Conservation (phyloP, 441 rosid species). For the Lepidium campestre region DNA sequence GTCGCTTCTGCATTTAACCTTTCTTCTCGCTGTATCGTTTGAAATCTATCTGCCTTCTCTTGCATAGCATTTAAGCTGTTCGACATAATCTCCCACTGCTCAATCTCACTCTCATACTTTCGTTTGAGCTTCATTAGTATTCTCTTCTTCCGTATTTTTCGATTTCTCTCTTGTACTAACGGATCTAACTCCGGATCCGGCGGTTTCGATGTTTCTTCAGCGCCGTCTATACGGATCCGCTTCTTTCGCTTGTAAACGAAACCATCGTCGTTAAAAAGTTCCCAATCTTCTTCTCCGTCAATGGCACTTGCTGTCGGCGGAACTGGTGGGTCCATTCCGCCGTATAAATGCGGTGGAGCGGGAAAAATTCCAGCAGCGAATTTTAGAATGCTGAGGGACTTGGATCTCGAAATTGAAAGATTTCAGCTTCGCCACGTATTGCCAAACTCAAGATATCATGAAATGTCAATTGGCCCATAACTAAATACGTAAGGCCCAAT, state of each 20-base stretch:
- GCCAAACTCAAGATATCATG: neutral
- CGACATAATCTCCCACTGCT: slow-evolving; percentile 60
- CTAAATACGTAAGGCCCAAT: neutral
- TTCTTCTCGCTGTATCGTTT: slow-evolving; percentile 4
- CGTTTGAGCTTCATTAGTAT: slow-evolving; percentile 44
- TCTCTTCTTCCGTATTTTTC: slow-evolving; percentile 42
- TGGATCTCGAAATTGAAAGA: slow-evolving; percentile 7
- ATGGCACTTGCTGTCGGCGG: neutral
- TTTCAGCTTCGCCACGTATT: neutral
- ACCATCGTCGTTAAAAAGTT: slow-evolving; percentile 66
- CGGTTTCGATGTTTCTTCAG: slow-evolving; percentile 9
- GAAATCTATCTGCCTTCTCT: slow-evolving; percentile 32
- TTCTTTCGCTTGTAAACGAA: slow-evolving; percentile 72
- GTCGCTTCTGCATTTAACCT: slow-evolving; percentile 15
- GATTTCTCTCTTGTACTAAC: slow-evolving; percentile 37
- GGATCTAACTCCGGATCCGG: slow-evolving; percentile 34
- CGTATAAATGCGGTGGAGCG: slow-evolving; percentile 18
- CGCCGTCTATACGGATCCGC: slow-evolving; percentile 34
- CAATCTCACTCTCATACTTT: slow-evolving; percentile 52
- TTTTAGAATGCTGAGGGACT: neutral
- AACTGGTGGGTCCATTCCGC: neutral
- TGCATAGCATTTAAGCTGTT: slow-evolving; percentile 45
- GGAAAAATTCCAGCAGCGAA: slow-evolving; percentile 8
- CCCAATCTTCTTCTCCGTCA: slow-evolving; percentile 49
- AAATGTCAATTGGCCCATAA: neutral